These are phyloP conservation scores for Hyaloscypha variabilis DNA, from an alignment of 495 filamentous ascomycete genomes.

Conservation along the genomic window DNA sequence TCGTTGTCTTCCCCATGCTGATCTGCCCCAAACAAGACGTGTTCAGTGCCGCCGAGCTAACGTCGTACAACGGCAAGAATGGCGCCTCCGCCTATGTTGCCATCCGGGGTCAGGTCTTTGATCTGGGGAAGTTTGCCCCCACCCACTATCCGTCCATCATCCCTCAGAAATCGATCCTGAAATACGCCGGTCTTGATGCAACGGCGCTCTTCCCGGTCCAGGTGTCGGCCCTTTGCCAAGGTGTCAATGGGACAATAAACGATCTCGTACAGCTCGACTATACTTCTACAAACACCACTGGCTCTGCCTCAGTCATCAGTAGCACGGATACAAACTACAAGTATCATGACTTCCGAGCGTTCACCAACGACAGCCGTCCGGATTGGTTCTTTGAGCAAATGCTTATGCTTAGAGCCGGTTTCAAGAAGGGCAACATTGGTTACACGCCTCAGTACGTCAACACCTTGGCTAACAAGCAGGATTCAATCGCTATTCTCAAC, in stretches of 20 bases:
- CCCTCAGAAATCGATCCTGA: conserved; percentile 62
- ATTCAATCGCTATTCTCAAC: conserved; percentile 78
- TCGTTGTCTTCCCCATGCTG: conserved; percentile 80
- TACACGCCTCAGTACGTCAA: conserved; percentile 79
- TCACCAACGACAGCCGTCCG: conserved; percentile 76
- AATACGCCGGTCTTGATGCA: conserved; percentile 86
- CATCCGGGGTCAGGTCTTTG: conserved; percentile 88
- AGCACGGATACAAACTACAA: conserved; percentile 68
- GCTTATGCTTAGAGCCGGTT: conserved; percentile 70
- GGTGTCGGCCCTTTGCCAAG: conserved; percentile 88
- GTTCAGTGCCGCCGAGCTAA: conserved; percentile 78
- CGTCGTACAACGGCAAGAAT: conserved; percentile 71
- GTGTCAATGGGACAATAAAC: conserved; percentile 66
- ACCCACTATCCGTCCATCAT: conserved; percentile 83
- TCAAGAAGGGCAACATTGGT: conserved; percentile 86
- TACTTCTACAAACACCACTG: conserved; percentile 72
- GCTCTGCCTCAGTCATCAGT: conserved; percentile 63
- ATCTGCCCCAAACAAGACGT: conserved; percentile 93
- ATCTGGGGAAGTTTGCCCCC: conserved; percentile 73
- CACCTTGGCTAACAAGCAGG: conserved; percentile 63
- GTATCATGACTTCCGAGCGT: conserved; percentile 93
- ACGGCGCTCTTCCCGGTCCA: conserved; percentile 91
- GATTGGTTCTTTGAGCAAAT: conserved; percentile 94
- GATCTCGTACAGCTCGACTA: conserved; percentile 80
- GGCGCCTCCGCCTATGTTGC: conserved; percentile 66